A percentile compares a stretch with the other conserved stretches of the same genome.
Conservation (phyloP, 805 yeast species). For the Saccharomyces jurei region DNA sequence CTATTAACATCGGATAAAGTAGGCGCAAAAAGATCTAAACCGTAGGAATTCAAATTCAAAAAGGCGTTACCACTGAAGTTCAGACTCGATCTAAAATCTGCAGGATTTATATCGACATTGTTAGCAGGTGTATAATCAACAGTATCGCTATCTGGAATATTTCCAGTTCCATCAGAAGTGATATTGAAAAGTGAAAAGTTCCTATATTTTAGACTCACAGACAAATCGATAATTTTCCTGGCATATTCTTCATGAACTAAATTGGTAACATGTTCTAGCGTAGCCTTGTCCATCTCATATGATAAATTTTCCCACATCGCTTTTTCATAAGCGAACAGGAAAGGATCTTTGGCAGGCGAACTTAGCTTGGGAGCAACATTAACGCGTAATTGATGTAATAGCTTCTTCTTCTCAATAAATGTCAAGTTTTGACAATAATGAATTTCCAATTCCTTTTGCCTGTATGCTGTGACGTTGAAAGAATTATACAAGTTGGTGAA, state of each 20-base stretch:
- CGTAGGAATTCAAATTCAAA: not conserved
- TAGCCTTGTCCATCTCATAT: constrained; percentile 3
- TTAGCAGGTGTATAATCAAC: not conserved
- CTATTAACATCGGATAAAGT: not conserved
- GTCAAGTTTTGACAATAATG: constrained; percentile 9
- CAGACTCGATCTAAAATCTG: not conserved
- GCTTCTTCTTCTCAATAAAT: constrained; percentile 5
- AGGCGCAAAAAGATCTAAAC: not conserved
- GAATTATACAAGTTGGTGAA: constrained; percentile 14
- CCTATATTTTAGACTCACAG: constrained; percentile 6
- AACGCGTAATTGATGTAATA: constrained; percentile 7
- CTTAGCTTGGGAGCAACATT: constrained; percentile 9
- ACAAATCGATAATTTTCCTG: constrained; percentile 9
- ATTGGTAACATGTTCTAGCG: constrained; percentile 1
- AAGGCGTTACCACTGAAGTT: not conserved
- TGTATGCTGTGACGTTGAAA: constrained; percentile 14
- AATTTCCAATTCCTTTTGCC: constrained; percentile 21
- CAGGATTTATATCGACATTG: not conserved
- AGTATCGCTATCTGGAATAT: not conserved
- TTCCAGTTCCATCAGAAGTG: not conserved
- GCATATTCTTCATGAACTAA: constrained; percentile 7
- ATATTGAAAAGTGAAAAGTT: constrained; percentile 8
- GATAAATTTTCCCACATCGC: constrained; percentile 10
- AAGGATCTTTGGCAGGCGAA: constrained; percentile 17
- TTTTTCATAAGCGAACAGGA: constrained; percentile 12